A percentile compares a stretch with the other conserved stretches of the same genome.
Evolutionary conservation across 345 rosid species (phyloP).

Genomic region (Atalantia buxifolia): DNA sequence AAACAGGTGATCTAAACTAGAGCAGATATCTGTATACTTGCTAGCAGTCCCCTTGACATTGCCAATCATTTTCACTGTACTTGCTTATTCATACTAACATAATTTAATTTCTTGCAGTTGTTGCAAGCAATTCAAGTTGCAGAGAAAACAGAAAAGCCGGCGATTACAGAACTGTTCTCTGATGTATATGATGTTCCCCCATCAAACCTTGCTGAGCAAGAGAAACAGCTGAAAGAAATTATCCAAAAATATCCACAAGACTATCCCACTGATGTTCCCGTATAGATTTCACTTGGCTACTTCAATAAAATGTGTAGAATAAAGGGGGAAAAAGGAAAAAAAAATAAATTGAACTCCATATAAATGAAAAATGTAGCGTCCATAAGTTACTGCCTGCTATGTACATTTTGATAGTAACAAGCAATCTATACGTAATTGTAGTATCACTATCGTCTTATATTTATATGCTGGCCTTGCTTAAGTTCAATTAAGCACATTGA

Average conservation of each 20-base stretch:
- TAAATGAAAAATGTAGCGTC: background rate
- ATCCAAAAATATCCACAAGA: conserved; percentile 46
- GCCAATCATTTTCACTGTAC: background rate
- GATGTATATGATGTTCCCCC: conserved; percentile 68
- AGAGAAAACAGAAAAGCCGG: conserved; percentile 58
- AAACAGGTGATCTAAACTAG: conserved; percentile 38
- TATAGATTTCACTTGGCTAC: conserved; percentile 9
- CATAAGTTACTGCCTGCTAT: background rate
- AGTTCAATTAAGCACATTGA: background rate
- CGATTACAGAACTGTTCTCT: conserved; percentile 48
- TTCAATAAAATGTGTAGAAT: background rate
- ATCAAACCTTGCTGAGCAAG: conserved; percentile 57
- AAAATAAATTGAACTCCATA: background rate
- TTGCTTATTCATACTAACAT: background rate
- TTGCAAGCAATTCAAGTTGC: conserved; percentile 66
- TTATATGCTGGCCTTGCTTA: background rate
- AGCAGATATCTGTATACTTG: background rate
- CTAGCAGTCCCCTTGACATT: background rate
- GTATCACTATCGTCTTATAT: too few relatives aligned
- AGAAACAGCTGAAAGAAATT: conserved; percentile 44
- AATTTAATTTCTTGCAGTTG: conserved; percentile 29
- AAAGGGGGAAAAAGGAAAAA: too few relatives aligned
- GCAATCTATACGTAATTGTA: background rate
- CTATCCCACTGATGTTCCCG: conserved; percentile 56
- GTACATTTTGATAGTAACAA: background rate